Evolutionary conservation across 805 yeast genomes (phyloP).

Genomic region (Metschnikowia peoriensis): DNA sequence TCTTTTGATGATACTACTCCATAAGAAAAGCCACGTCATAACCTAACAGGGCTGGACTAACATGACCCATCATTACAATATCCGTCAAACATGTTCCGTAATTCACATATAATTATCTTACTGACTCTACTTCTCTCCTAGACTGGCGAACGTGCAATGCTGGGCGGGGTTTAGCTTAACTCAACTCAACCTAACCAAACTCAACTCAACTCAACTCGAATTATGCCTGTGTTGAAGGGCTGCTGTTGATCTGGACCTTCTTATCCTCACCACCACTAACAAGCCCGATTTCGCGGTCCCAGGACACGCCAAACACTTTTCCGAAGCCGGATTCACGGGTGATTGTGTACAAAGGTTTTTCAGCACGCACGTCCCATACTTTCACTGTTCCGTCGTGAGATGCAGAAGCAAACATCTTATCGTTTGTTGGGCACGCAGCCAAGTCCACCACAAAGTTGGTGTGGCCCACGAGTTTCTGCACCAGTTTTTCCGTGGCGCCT

Average conservation of each 20-base stretch:
- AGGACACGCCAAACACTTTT: conserved; percentile 83
- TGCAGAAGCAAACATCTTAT: conserved; percentile 80
- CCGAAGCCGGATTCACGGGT: conserved; percentile 61
- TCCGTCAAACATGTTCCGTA: too few species aligned
- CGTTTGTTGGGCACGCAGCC: conserved; percentile 71
- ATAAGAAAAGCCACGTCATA: too few species aligned
- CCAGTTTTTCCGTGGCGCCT: conserved; percentile 58
- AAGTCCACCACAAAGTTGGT: conserved; percentile 84
- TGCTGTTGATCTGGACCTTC: conserved; percentile 75
- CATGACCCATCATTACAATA: too few species aligned
- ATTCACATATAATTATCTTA: too few species aligned
- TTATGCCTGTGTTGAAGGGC: conserved; percentile 6
- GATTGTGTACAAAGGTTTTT: conserved; percentile 75
- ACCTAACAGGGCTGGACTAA: too few species aligned
- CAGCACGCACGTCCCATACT: conserved; percentile 94
- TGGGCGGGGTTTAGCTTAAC: too few species aligned
- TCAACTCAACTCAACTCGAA: too few species aligned
- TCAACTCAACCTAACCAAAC: too few species aligned
- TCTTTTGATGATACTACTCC: too few species aligned
- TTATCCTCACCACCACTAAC: conserved; percentile 94
- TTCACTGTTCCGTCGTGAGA: conserved; percentile 96
- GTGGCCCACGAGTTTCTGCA: conserved; percentile 80
- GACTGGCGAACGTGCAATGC: too few species aligned
- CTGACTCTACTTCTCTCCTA: too few species aligned
- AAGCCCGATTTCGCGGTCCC: conserved; percentile 80